These are phyloP conservation scores for Plectranthus barbatus DNA, from an alignment of 257 asterid genomes.

Conservation along the genomic window DNA sequence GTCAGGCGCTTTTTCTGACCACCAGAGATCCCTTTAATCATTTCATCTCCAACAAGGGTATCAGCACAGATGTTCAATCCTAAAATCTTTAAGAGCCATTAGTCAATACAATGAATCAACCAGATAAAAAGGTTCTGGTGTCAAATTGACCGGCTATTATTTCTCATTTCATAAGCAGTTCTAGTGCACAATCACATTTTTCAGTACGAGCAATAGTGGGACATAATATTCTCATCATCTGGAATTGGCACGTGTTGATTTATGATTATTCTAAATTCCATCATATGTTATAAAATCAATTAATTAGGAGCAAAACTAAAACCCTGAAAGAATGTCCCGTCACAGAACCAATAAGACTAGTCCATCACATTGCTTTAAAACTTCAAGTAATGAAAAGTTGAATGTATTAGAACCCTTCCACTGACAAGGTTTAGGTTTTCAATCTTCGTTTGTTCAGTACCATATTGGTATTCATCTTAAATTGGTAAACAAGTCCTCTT, in stretches of 20 bases:
- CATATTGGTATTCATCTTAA: too few relatives aligned
- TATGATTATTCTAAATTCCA: neutral
- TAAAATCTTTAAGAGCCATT: constrained; percentile 69
- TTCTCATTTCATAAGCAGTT: neutral
- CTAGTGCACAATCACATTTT: neutral
- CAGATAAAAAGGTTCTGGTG: neutral
- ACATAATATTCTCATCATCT: neutral
- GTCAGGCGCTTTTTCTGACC: constrained; percentile 95
- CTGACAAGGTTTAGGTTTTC: too few relatives aligned
- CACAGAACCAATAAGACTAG: neutral
- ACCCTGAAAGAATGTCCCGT: neutral
- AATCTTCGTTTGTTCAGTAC: too few relatives aligned
- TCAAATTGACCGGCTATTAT: neutral
- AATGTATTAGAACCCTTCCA: too few relatives aligned
- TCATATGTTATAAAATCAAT: neutral
- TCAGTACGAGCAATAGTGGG: neutral
- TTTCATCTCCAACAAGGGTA: constrained; percentile 93
- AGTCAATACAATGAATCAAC: constrained; percentile 15
- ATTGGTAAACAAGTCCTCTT: too few relatives aligned
- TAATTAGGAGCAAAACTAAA: neutral
- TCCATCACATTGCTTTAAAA: neutral
- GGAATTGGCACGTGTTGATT: neutral
- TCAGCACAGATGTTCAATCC: constrained; percentile 91
- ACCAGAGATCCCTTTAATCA: constrained; percentile 95
- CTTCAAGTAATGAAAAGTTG: too few relatives aligned